phyloP scores from a whole-genome alignment of 225 moss, liverwort and hornwort species.

The Polytrichum formosum region DNA sequence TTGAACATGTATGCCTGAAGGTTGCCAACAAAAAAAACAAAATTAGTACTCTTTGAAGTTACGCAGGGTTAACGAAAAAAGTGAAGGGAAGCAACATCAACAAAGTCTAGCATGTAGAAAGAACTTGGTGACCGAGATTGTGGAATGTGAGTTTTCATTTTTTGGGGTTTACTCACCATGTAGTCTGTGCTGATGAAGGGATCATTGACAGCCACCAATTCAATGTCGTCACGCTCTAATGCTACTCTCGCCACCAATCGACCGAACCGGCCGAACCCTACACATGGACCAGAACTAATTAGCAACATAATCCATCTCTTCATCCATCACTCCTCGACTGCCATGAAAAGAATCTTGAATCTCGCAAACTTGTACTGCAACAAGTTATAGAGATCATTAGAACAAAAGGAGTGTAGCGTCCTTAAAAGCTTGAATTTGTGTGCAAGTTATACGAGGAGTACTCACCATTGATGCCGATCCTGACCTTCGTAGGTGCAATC shows the following conservation, averaged over 20 bases:
- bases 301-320: neutral
- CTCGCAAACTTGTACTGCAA: neutral
- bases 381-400: neutral
- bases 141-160: too few species aligned
- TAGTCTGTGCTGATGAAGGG: conserved; percentile 60
- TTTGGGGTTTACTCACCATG: conserved; percentile 20
- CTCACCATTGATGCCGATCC: conserved; percentile 47
- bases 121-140: too few species aligned
- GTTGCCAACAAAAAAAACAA: neutral
- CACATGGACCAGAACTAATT: neutral
- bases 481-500: conserved; percentile 17
- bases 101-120: too few species aligned
- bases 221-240: conserved; percentile 49
- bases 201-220: conserved; percentile 61
- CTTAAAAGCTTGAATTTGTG: neutral
- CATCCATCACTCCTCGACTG: neutral
- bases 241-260: conserved; percentile 43
- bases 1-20: conserved; percentile 79
- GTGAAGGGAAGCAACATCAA: too few species aligned
- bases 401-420: neutral
- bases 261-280: conserved; percentile 55
- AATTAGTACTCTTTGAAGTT: neutral
- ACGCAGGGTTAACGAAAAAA: neutral
- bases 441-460: neutral
- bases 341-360: neutral